These are phyloP conservation scores for Vigna hirtella DNA, from an alignment of 306 rosid genomes.

Conservation along the genomic window DNA sequence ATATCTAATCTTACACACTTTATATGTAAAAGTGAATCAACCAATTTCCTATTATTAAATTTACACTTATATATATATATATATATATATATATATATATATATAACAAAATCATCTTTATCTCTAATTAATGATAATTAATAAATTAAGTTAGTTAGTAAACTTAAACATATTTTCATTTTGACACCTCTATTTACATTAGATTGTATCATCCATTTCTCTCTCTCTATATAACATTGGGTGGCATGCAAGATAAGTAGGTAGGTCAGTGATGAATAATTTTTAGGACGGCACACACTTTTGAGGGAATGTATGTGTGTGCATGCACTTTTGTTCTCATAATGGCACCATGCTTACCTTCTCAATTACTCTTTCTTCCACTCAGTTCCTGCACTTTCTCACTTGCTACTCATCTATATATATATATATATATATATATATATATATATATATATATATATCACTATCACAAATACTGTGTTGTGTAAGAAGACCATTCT, in stretches of 20 bases:
- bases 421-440: background rate
- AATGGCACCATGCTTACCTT: slow-evolving; percentile 27
- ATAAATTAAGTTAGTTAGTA: too few species aligned
- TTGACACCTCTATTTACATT: too few species aligned
- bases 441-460: background rate
- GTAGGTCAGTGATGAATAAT: slow-evolving; percentile 20
- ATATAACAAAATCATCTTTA: too few species aligned
- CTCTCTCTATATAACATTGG: background rate
- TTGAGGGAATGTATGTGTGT: background rate
- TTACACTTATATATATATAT: too few species aligned
- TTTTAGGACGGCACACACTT: slow-evolving; percentile 18
- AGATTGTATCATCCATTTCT: too few species aligned
- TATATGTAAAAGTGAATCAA: too few species aligned
- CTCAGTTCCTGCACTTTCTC: slow-evolving; percentile 34
- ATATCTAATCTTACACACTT: too few species aligned
- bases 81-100: too few species aligned
- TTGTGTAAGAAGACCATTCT: slow-evolving; percentile 30
- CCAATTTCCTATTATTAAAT: too few species aligned
- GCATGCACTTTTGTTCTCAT: slow-evolving; percentile 25
- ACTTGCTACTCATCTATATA: background rate
- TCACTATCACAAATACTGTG: slow-evolving; percentile 8
- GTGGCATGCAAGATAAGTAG: background rate
- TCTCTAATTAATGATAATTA: too few species aligned
- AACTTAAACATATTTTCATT: too few species aligned
- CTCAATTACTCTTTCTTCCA: slow-evolving; percentile 2